Conservation (phyloP, 306 rosid species). For the Oxytropis ochrocephala region DNA sequence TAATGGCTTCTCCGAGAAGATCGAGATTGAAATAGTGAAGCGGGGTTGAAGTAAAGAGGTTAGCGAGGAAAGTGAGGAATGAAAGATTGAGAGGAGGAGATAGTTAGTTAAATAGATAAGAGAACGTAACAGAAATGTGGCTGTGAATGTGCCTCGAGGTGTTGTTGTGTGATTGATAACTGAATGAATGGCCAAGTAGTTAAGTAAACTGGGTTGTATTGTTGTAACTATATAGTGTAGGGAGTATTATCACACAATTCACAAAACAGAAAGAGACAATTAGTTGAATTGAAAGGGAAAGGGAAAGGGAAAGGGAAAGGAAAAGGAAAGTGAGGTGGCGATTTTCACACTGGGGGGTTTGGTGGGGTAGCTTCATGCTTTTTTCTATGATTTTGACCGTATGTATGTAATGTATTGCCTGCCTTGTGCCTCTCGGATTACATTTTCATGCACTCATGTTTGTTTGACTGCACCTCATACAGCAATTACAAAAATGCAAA, state of each 20-base stretch:
- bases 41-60: neutral
- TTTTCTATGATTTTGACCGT: neutral
- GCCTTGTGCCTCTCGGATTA: too few relatives aligned
- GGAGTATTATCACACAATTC: too few relatives aligned
- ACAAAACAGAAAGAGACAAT: neutral
- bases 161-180: too few relatives aligned
- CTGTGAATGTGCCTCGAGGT: constrained; percentile 15
- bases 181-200: too few relatives aligned
- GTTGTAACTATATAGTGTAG: too few relatives aligned
- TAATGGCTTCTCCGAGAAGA: too few relatives aligned
- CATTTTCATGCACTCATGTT: too few relatives aligned
- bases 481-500: too few relatives aligned
- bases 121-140: constrained; percentile 19
- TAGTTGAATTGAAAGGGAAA: neutral
- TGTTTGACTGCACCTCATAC: too few relatives aligned
- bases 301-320: neutral
- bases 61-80: neutral
- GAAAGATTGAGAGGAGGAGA: neutral
- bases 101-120: constrained; percentile 24
- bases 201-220: too few relatives aligned
- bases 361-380: neutral
- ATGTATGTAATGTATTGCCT: neutral
- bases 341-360: neutral
- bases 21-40: neutral
- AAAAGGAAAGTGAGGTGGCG: neutral